Base-by-base conservation (phyloP, 139 green algal species). In the Tetraselmis striata region DNA sequence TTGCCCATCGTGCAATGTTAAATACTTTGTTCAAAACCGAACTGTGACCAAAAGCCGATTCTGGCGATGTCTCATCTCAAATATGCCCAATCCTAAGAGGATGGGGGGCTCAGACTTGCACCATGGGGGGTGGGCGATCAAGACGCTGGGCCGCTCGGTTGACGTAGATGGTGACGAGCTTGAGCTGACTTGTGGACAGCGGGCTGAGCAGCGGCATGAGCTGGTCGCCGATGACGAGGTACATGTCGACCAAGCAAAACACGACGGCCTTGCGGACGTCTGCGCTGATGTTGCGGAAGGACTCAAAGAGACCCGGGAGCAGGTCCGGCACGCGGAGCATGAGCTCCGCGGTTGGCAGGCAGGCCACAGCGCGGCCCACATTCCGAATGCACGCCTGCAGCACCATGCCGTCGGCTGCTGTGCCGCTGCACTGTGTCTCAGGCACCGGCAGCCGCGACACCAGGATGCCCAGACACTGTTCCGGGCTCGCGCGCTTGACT, bases 81-180 rank as follows among this genome's bases (percentile, higher is more conserved):
- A n/a, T n/a, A n/a, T n/a, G n/a, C n/a, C n/a, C n/a, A n/a, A n/a
- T n/a, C n/a, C n/a, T n/a, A n/a, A n/a, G n/a, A n/a, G n/a, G n/a
- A n/a, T n/a, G n/a, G n/a, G n/a, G n/a, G n/a, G n/a, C n/a, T n/a
- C n/a, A n/a, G 45, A 67, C 45, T 18, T 67, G 45, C 45, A 18
- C 45, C 45, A 67, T 67, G 45, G 45, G 45, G 11, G 45, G 45
- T 5, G 45, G 45, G 18, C 45, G 45, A 18, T 67, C 45, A 5
- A 67, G 45, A 25, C 45, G 45, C 45, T 67, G 45, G 11, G 45
- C 45, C 5, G 79, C 75, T 1, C 83, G 78, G 18, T 90, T 82
- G 18, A 87, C 79, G 76, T 95, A 95, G 23, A 94, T 94, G 0
- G 83, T 85, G 32, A 95, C 82, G 74, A 95, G 87, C 83, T 91